Evolutionary conservation across 352 stramenopile genomes (phyloP), one percentile per base, ranked within the genome.

Genomic region (Phytophthora sansomeana): DNA sequence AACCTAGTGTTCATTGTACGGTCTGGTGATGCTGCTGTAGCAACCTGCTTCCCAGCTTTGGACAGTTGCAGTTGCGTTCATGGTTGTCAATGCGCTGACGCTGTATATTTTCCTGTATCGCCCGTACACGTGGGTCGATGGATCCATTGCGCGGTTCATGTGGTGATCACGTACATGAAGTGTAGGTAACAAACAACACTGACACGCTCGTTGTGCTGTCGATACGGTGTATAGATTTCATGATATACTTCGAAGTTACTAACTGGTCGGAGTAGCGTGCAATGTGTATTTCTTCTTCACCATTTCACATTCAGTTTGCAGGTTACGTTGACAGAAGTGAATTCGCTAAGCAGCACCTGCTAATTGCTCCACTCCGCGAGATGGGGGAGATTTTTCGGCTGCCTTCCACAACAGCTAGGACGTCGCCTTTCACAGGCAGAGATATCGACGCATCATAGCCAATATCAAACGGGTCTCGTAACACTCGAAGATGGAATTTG

Each of bases 111-210:
- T 92, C 58, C 36, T 95, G 10, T 80, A 80, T 50, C 73, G 67
- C 10, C 83, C 89, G 1, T 97, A 92, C 57, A 52, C 28, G 21
- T 97, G 89, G 89, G 83, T 84, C 8, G 88, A 97, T 58, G 89
- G 87, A 38, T 83, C 82, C 1, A 86, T 70, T 32, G 89, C 82
- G 14, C 81, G 88, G 24, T 97, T 97, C 68, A 96, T 97, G 87
- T 97, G 89, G 89, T 97, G 71, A 85, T 50, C 17, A 19, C 32
- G 36, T 43, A 17, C 17, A 14, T 35, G 44, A 14, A 10, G 6
- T 19, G 24, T 51, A 51, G 26, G 11, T 35, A 28, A 24, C 19
- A 8, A 47, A 47, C 41, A 46, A 28, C 17, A 28, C 17, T 16
- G 39, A 39, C 33, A 39, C n/a, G n/a, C 19, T 9, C 19, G 21